A percentile compares a stretch with the other conserved stretches of the same genome.
Evolutionary conservation across 768 basidiomycete genomes (phyloP).

Genomic region (Rubroboletus satanas): DNA sequence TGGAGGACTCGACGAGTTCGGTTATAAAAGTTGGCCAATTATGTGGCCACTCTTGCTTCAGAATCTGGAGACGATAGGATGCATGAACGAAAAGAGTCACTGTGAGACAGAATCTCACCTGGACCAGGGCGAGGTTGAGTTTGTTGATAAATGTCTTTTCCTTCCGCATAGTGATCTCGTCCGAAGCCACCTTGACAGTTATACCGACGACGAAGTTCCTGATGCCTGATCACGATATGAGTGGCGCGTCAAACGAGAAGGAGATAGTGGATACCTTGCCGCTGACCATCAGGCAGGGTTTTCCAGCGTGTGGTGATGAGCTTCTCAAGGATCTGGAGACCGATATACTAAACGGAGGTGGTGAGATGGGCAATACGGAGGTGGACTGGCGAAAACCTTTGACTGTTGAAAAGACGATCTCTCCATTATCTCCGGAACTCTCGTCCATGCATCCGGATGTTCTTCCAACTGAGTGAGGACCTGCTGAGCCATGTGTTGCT

Average conservation of each 20-base stretch:
- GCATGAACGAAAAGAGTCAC: not conserved
- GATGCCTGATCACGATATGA: conserved; percentile 56
- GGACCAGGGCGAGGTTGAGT: conserved; percentile 92
- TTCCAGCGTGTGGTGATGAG: conserved; percentile 95
- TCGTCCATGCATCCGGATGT: conserved; percentile 93
- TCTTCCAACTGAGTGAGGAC: conserved; percentile 96
- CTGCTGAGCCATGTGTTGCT: conserved; percentile 96
- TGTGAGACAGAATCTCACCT: conserved; percentile 47
- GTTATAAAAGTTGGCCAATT: conserved; percentile 98
- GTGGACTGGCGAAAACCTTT: conserved; percentile 49
- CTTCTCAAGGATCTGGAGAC: conserved; percentile 94
- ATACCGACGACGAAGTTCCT: conserved; percentile 94
- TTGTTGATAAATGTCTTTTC: conserved; percentile 96
- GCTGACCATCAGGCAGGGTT: conserved; percentile 88
- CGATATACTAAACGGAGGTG: conserved; percentile 70
- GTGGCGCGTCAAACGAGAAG: conserved; percentile 2
- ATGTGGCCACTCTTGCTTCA: conserved; percentile 99
- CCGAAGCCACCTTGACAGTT: conserved; percentile 89
- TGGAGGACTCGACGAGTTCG: conserved; percentile 95
- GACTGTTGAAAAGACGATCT: conserved; percentile 78
- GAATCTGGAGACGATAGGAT: conserved; percentile 53
- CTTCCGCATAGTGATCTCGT: conserved; percentile 81
- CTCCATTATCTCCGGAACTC: conserved; percentile 92
- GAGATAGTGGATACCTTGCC: conserved; percentile 58
- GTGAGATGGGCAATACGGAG: conserved; percentile 8